Conservation (phyloP, 768 basidiomycete genomes). For the Myochromella boudieri region DNA sequence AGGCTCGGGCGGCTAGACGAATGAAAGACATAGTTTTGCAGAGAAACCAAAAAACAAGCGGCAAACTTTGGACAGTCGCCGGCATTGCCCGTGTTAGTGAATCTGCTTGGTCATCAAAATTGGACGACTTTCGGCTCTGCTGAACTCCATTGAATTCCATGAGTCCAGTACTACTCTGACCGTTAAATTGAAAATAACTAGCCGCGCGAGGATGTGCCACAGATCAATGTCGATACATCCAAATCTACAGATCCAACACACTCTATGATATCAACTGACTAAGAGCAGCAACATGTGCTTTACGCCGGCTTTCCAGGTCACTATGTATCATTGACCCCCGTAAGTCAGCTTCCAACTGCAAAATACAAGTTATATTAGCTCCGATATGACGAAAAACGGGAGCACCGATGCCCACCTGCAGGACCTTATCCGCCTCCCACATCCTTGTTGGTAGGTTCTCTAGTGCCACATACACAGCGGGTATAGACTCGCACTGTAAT, state of each 20-base stretch:
- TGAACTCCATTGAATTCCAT: no score
- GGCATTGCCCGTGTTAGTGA: slow-evolving; percentile 9
- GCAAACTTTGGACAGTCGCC: slow-evolving; percentile 15
- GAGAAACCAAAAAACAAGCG: slow-evolving; percentile 7
- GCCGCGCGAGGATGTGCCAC: no score
- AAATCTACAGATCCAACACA: not conserved
- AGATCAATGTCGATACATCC: no score
- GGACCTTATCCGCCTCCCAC: slow-evolving; percentile 90
- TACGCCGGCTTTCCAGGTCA: slow-evolving; percentile 56
- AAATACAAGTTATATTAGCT: not conserved
- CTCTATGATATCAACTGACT: slow-evolving; percentile 36
- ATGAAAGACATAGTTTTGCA: slow-evolving; percentile 50
- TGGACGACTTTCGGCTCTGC: no score
- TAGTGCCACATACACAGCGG: slow-evolving; percentile 86
- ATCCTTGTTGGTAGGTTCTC: slow-evolving; percentile 89
- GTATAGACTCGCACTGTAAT: slow-evolving; percentile 78
- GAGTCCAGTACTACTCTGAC: no score
- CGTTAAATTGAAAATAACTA: not conserved
- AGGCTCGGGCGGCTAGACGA: slow-evolving; percentile 48
- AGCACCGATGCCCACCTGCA: slow-evolving; percentile 61
- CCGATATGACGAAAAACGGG: not conserved
- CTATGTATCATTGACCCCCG: slow-evolving; percentile 48
- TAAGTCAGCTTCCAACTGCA: slow-evolving; percentile 58
- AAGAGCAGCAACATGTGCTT: slow-evolving; percentile 48
- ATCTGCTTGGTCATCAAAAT: slow-evolving; percentile 3